Evolutionary conservation across 768 basidiomycete species (phyloP).

Genomic region (Rossbeevera mucosa): DNA sequence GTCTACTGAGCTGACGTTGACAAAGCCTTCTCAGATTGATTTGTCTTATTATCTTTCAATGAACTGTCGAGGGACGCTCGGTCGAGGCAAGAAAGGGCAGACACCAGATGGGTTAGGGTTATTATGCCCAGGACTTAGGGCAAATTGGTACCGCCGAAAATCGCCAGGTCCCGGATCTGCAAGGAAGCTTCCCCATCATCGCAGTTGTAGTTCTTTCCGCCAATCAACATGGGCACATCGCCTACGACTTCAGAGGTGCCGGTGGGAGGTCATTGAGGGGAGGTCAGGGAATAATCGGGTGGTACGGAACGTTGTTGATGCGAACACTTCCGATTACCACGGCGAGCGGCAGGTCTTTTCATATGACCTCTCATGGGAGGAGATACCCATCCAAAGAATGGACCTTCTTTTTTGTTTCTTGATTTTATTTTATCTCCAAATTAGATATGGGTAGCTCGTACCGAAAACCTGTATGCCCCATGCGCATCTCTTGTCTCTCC

Average conservation of each 20-base stretch:
- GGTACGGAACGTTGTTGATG: slow-evolving; percentile 9
- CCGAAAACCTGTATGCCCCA: slow-evolving; percentile 9
- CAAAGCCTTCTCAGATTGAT: neutral
- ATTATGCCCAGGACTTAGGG: slow-evolving; percentile 23
- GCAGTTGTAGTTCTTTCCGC: slow-evolving; percentile 8
- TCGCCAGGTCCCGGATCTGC: slow-evolving; percentile 28
- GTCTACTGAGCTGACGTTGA: slow-evolving; percentile 3
- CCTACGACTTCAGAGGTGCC: neutral
- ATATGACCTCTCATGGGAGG: slow-evolving; percentile 21
- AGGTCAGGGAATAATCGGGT: slow-evolving; percentile 11
- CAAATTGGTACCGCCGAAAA: slow-evolving; percentile 17
- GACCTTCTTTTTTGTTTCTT: slow-evolving; percentile 5
- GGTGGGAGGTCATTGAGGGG: neutral
- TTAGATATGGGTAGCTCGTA: slow-evolving; percentile 14
- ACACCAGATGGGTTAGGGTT: slow-evolving; percentile 10
- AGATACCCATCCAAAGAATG: slow-evolving; percentile 4
- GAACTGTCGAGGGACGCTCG: neutral
- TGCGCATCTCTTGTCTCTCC: neutral
- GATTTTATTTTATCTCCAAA: slow-evolving; percentile 5
- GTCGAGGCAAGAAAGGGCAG: neutral
- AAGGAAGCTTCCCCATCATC: slow-evolving; percentile 16
- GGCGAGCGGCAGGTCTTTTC: slow-evolving; percentile 8
- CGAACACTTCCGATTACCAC: slow-evolving; percentile 22
- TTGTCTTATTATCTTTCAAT: neutral
- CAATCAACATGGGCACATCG: slow-evolving; percentile 16